Base-by-base conservation (phyloP, 1,284 basidiomycete genomes). In the Melampsora occidentalis region DNA sequence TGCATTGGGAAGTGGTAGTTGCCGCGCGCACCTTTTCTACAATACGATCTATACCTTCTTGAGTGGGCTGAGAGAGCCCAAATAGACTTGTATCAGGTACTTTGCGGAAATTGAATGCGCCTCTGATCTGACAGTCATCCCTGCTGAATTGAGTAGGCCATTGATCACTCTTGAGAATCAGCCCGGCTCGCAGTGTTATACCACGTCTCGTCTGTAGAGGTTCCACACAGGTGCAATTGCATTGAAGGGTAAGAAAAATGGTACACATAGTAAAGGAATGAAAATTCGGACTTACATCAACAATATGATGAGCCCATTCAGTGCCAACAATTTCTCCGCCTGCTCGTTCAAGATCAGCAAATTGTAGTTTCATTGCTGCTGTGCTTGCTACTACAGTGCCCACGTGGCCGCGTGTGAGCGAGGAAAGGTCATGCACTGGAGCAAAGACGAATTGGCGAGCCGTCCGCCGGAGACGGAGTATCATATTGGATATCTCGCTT, bases 31-130 rank as follows among this genome's bases (percentile, higher is more conserved):
- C 69, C 16, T 71, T 86, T 1, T 85, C 83, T 12, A 97, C 87
- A 0, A 97, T 94, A 71, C 90, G 89, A 69, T 91, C 88, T 70
- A 99, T 90, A 3, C 95, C 97, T 77, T 92, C 91, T 73, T 92
- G 86, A 0, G 94, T 94, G 0, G 97, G 97, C 83, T 99, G 97
- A 0, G 80, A 91, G 48, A 93, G 87, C 0, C 93, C 93, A 80
- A 93, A 98, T 66, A 98, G 91, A 69, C 90, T 90, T n/a, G 90
- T 91, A 3, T 87, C 87, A 0, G 90, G 88, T 39, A 98, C 89
- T 77, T 91, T 90, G 71, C 96, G 88, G 86, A 98, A 98, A 82
- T 98, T 98, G 84, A 94, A 91, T 1, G 93, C 94, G 10, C 97
- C 97, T 1, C 93, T 90, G 63, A 99, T 80, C 9, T 73, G 53